phyloP scores from a whole-genome alignment of 192 early-diverging fungal species.

The Coemansia sp. region DNA sequence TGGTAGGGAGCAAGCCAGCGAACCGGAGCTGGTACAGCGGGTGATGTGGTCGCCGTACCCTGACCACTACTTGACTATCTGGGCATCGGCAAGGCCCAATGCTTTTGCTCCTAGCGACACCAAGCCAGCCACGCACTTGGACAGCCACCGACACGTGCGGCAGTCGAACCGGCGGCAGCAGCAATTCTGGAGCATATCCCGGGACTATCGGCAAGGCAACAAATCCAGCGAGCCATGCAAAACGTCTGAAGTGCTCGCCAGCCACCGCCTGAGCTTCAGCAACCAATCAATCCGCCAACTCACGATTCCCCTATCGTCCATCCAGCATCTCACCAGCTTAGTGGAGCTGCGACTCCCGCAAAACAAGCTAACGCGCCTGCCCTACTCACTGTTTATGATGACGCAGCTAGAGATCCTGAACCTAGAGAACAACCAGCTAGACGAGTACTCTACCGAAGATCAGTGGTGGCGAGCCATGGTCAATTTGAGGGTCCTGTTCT shows the following conservation, averaged over 20 bases:
- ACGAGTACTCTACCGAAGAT: constrained; percentile 10
- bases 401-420: constrained; percentile 45
- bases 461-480: constrained; percentile 18
- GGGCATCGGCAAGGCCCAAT: constrained; percentile 20
- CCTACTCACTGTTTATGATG: constrained; percentile 30
- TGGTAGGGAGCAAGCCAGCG: background rate
- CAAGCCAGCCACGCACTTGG: constrained; percentile 3
- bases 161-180: background rate
- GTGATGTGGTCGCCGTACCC: constrained; percentile 51
- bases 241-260: constrained; percentile 35
- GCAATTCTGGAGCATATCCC: constrained; percentile 43
- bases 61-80: constrained; percentile 44
- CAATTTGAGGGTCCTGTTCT: constrained; percentile 36
- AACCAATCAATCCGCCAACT: constrained; percentile 34
- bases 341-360: constrained; percentile 47
- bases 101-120: background rate
- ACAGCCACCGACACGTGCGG: constrained; percentile 2
- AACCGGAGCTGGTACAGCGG: background rate
- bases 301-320: constrained; percentile 22
- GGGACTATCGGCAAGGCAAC: constrained; percentile 18
- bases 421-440: constrained; percentile 37
- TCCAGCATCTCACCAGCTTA: constrained; percentile 14
- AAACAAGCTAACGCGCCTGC: constrained; percentile 38
- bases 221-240: background rate
- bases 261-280: constrained; percentile 41